Base-by-base conservation (phyloP, 441 rosid genomes). In the Arabidopsis lyrata region DNA sequence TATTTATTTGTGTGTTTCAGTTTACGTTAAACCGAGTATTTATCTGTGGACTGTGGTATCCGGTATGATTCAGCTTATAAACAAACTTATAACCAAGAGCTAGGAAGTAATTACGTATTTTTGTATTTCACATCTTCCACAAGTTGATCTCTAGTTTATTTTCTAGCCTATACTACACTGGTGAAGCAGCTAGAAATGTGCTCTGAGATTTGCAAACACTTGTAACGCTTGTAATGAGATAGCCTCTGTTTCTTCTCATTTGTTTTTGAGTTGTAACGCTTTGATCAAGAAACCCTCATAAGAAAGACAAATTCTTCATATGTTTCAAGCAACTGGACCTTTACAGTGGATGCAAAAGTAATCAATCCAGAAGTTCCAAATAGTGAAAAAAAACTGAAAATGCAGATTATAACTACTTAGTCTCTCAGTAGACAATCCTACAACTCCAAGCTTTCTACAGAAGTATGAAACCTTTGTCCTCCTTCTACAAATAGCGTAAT, bases 1-100 rank as follows among this genome's bases (percentile, higher is more conserved):
- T 13, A 10, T 38, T 34, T 7, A 5, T 61, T 2, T 62, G 70
- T 54, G 12, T 63, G 70, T 54, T 63, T 42, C 0, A 24, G 47
- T 63, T 29, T 72, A 66, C 38, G 29, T 53, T 8, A 10, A 63
- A 50, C 9, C 5, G 15, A 10, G 29, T 35, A 58, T 35, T 35
- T 18, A 32, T 56, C 29, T 36, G 9, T 18, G 1, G 20, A 18
- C 20, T 18, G 20, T 0, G 20, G 20, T 18, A 18, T 18, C 20
- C 20, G 14, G 8, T 62, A 50, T 63, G 63, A 32, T 41, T 29
- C 31, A 29, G 31, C 31, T 29, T 29, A 14, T 32, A 18, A 22
- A 61, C 18, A 36, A 70, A 49, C 11, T 49, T 36, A n/a, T 11
- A 10, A 49, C 67, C 50, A 60, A 49, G 31, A 49, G 41, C 34